Evolutionary conservation across 1,284 basidiomycete species (phyloP).

Genomic region (Trametes versicolor): DNA sequence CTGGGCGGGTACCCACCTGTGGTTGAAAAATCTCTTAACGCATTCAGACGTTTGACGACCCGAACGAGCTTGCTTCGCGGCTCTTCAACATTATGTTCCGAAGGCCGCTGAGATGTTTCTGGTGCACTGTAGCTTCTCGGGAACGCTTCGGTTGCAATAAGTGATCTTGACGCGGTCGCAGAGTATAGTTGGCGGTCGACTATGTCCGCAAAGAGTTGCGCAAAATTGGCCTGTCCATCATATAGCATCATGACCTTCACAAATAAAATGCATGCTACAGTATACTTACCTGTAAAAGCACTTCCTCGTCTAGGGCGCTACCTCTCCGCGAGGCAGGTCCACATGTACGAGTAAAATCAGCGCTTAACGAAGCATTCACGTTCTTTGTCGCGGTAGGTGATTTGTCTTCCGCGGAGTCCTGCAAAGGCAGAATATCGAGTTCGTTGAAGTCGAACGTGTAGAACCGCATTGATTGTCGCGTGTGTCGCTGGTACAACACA

Average conservation of each 20-base stretch:
- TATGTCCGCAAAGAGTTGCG: constrained; percentile 20
- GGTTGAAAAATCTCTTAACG: constrained; percentile 23
- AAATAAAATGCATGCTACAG: background rate
- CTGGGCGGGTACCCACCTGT: constrained; percentile 20
- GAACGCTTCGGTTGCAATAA: background rate
- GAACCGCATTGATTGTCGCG: constrained; percentile 34
- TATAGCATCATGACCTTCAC: background rate
- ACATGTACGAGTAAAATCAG: constrained; percentile 25
- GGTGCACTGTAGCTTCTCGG: background rate
- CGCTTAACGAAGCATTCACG: constrained; percentile 5
- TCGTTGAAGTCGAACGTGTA: constrained; percentile 36
- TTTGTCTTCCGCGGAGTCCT: constrained; percentile 4
- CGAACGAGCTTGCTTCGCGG: background rate
- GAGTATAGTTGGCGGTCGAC: constrained; percentile 2
- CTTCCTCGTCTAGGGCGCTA: constrained; percentile 20
- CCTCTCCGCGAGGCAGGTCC: background rate
- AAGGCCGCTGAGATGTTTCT: background rate
- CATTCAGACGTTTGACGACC: background rate
- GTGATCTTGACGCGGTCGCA: background rate
- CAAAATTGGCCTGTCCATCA: constrained; percentile 21
- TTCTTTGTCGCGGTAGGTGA: background rate
- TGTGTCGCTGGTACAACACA: constrained; percentile 29
- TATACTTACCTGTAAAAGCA: constrained; percentile 28
- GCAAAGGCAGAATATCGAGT: constrained; percentile 35
- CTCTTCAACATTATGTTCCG: too few species aligned